phyloP scores from a whole-genome alignment of 2,329 filamentous ascomycete genomes.

The Hypoxylon sp. region DNA sequence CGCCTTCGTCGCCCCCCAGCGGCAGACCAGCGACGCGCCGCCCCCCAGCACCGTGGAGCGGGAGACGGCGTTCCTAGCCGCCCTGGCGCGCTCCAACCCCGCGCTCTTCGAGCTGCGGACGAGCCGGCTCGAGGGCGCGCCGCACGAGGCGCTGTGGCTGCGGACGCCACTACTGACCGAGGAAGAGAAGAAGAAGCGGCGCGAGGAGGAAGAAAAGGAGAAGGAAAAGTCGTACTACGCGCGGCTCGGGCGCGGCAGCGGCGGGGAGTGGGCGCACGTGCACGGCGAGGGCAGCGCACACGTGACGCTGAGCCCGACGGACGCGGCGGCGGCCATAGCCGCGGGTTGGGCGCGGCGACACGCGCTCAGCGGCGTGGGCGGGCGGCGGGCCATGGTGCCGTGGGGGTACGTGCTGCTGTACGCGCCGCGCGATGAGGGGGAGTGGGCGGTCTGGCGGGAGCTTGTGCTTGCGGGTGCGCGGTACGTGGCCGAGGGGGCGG shows the following conservation, averaged over 20 bases:
- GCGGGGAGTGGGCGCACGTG: constrained; percentile 55
- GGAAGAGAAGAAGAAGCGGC: background rate
- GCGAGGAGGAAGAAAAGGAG: background rate
- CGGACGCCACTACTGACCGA: background rate
- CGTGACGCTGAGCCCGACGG: constrained; percentile 54
- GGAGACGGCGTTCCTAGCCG: constrained; percentile 49
- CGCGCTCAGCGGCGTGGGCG: constrained; percentile 49
- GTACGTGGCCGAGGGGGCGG: constrained; percentile 39
- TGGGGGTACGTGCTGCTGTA: constrained; percentile 57
- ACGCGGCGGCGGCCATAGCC: constrained; percentile 53
- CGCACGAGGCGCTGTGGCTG: constrained; percentile 50
- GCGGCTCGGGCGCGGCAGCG: constrained; percentile 36
- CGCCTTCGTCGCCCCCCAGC: constrained; percentile 54
- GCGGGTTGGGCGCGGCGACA: constrained; percentile 59
- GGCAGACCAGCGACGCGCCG: constrained; percentile 52
- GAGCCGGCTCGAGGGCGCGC: constrained; percentile 52
- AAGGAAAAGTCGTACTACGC: no score
- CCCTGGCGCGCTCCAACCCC: constrained; percentile 46
- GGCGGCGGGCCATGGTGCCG: constrained; percentile 44
- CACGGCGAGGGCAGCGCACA: constrained; percentile 58
- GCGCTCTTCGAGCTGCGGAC: constrained; percentile 45
- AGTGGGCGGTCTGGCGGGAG: constrained; percentile 51
- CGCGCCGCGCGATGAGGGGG: constrained; percentile 54
- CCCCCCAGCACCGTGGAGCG: constrained; percentile 19
- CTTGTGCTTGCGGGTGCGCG: constrained; percentile 43